Conservation (phyloP, 2,329 filamentous ascomycete genomes). For the Talaromyces sp. region DNA sequence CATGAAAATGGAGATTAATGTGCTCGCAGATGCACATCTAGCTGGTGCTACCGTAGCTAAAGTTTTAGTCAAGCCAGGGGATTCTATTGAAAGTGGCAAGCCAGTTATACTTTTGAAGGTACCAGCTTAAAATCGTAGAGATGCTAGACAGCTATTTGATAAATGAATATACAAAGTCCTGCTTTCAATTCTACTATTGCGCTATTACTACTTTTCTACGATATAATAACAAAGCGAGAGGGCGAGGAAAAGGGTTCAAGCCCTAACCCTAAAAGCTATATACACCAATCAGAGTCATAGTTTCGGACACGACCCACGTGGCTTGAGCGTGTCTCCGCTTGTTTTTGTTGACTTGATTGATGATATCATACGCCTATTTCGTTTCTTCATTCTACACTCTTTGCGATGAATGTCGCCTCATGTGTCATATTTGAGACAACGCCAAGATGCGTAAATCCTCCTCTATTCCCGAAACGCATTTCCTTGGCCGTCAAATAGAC, state of each 20-base stretch:
- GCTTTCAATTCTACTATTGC: neutral
- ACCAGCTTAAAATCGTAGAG: neutral
- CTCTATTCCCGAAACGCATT: conserved; percentile 4
- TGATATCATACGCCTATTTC: neutral
- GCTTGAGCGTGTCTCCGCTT: neutral
- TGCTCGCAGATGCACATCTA: neutral
- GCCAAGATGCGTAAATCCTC: conserved; percentile 5
- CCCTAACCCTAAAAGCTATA: neutral
- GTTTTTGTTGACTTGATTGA: neutral
- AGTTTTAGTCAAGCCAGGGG: neutral
- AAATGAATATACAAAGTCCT: neutral
- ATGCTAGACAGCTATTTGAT: too few relatives aligned
- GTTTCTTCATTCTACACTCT: neutral
- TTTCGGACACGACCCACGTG: neutral
- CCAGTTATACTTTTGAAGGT: neutral
- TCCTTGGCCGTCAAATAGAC: conserved; percentile 1
- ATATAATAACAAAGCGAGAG: neutral
- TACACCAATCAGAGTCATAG: neutral
- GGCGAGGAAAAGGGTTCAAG: too few relatives aligned
- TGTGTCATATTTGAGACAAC: neutral
- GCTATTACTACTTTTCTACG: neutral
- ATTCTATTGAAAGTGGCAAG: neutral
- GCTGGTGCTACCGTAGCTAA: neutral
- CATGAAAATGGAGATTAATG: conserved; percentile 57
- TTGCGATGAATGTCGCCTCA: neutral